phyloP scores from a whole-genome alignment of 352 stramenopile species.

The Phytophthora multivora region DNA sequence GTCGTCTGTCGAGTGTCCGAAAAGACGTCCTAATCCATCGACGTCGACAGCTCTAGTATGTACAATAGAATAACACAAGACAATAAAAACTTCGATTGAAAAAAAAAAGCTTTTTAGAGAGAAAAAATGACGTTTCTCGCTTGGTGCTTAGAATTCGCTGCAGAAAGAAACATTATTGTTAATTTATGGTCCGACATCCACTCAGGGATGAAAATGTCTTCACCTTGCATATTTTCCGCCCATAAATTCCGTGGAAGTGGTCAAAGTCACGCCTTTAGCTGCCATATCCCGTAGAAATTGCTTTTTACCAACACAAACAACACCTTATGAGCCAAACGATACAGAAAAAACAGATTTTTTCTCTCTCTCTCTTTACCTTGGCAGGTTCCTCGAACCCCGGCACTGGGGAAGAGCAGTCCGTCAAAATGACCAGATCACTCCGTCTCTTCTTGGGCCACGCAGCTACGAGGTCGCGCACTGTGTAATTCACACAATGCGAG shows the following conservation, averaged over 20 bases:
- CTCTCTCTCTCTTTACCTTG: slow-evolving; percentile 32
- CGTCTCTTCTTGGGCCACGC: slow-evolving; percentile 72
- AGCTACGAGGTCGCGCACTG: slow-evolving; percentile 87
- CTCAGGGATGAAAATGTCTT: neutral
- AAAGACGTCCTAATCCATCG: too few relatives aligned
- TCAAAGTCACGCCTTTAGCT: slow-evolving; percentile 53
- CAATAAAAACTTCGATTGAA: neutral
- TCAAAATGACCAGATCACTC: slow-evolving; percentile 65
- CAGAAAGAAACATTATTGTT: neutral
- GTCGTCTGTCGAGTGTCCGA: too few relatives aligned
- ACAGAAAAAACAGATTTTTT: neutral
- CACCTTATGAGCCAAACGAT: neutral
- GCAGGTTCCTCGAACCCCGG: slow-evolving; percentile 59
- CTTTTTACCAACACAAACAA: slow-evolving; percentile 12
- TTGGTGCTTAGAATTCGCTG: neutral
- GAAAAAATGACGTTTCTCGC: too few relatives aligned
- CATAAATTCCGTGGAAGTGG: slow-evolving; percentile 40
- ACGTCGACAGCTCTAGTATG: too few relatives aligned
- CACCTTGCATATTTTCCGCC: slow-evolving; percentile 16
- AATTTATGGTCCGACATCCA: neutral
- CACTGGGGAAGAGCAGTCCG: slow-evolving; percentile 66
- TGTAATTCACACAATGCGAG: slow-evolving; percentile 97
- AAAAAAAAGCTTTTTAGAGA: too few relatives aligned
- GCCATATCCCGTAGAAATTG: slow-evolving; percentile 63
- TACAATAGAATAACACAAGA: slow-evolving; percentile 17